Evolutionary conservation across 306 rosid genomes (phyloP).

Genomic region (Fragaria vesca): DNA sequence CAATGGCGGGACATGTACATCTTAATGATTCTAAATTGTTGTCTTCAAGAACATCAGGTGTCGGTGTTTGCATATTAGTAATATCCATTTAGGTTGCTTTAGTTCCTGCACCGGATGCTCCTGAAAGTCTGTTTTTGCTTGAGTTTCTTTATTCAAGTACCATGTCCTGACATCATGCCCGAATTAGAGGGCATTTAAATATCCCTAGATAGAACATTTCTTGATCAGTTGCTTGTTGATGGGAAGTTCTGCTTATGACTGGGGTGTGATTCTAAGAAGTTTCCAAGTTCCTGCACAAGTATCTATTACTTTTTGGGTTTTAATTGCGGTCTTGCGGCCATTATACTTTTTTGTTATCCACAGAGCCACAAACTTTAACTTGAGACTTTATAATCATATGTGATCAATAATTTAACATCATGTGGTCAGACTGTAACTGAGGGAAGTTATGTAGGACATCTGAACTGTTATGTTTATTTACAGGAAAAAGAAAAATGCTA

Average conservation of each 20-base stretch:
- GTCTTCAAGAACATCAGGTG: neutral
- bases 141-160: neutral
- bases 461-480: neutral
- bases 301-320: neutral
- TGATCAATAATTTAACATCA: neutral
- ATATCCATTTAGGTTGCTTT: neutral
- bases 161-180: neutral
- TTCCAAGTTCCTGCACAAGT: neutral
- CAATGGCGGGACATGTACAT: neutral
- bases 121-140: neutral
- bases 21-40: neutral
- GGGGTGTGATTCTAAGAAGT: neutral
- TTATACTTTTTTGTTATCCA: neutral
- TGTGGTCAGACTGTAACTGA: slow-evolving; percentile 1
- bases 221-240: neutral
- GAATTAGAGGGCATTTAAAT: neutral
- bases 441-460: neutral
- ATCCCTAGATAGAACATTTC: neutral
- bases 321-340: neutral
- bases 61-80: neutral
- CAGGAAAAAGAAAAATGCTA: neutral
- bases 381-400: neutral
- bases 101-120: neutral
- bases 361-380: neutral
- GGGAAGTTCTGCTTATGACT: neutral